These are phyloP conservation scores for Gleditsia sinensis DNA, from an alignment of 306 rosid species.

Conservation along the genomic window DNA sequence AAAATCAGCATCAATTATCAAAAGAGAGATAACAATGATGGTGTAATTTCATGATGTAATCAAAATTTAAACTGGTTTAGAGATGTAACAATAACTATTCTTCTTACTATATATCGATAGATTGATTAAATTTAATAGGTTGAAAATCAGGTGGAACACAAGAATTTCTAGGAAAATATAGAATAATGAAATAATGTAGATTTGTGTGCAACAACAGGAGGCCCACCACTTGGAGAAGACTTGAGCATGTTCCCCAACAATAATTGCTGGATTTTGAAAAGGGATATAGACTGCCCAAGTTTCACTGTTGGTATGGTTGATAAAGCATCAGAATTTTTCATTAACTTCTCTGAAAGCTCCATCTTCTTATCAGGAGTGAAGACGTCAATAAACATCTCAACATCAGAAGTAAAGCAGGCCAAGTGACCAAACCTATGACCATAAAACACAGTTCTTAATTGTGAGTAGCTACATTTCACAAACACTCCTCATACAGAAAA, in stretches of 20 bases:
- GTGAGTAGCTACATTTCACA: conserved; percentile 16
- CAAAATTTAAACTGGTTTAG: conserved; percentile 10
- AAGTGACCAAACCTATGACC: conserved; percentile 90
- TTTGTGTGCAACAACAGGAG: conserved; percentile 20
- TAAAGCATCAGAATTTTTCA: conserved; percentile 39
- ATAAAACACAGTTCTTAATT: conserved; percentile 35
- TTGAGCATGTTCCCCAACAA: conserved; percentile 50
- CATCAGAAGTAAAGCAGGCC: conserved; percentile 79
- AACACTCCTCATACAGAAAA: conserved; percentile 3
- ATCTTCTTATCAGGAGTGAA: conserved; percentile 67
- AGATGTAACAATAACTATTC: not conserved
- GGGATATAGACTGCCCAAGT: conserved; percentile 76
- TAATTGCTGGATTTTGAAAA: conserved; percentile 71
- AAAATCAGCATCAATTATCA: not conserved
- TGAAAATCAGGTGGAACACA: not conserved
- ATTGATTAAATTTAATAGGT: not conserved
- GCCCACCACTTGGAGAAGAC: conserved; percentile 70
- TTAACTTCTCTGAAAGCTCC: conserved; percentile 62
- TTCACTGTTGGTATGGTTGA: conserved; percentile 55
- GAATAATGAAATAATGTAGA: conserved; percentile 14
- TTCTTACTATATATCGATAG: too few species aligned
- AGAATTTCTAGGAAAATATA: conserved; percentile 11
- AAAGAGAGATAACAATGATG: not conserved
- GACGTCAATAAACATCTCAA: conserved; percentile 73
- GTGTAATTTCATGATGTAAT: not conserved